phyloP scores from a whole-genome alignment of 2,329 filamentous ascomycete genomes.

The Ambrosiella cleistominuta region DNA sequence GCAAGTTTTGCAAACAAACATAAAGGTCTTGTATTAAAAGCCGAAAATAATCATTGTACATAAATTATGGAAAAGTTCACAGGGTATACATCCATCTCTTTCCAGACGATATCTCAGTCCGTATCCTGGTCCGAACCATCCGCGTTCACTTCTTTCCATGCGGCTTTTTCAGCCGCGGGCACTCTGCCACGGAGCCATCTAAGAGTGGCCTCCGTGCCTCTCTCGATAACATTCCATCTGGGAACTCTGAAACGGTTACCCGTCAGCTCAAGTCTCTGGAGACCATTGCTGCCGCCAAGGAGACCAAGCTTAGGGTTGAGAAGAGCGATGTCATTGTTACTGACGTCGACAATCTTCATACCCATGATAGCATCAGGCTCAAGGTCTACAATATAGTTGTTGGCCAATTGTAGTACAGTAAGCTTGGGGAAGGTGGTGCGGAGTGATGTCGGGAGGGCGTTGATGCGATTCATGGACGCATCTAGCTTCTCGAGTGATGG shows the following conservation, averaged over 20 bases:
- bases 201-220: slow-evolving; percentile 71
- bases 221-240: slow-evolving; percentile 64
- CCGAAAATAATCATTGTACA: too few relatives aligned
- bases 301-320: slow-evolving; percentile 69
- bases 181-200: slow-evolving; percentile 66
- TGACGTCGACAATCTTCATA: slow-evolving; percentile 57
- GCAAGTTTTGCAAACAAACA: too few relatives aligned
- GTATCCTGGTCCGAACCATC: slow-evolving; percentile 16
- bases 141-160: slow-evolving; percentile 33
- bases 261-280: slow-evolving; percentile 55
- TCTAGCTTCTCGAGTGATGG: slow-evolving; percentile 62
- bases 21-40: too few relatives aligned
- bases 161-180: slow-evolving; percentile 39
- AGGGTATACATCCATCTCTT: too few relatives aligned
- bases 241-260: slow-evolving; percentile 84
- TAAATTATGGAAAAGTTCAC: too few relatives aligned
- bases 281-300: slow-evolving; percentile 42
- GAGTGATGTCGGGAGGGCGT: slow-evolving; percentile 44
- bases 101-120: neutral
- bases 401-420: slow-evolving; percentile 51
- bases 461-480: slow-evolving; percentile 65
- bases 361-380: slow-evolving; percentile 58
- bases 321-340: slow-evolving; percentile 70
- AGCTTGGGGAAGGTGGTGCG: slow-evolving; percentile 53
- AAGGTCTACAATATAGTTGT: slow-evolving; percentile 62